Conservation (phyloP, 148 eudicot species). For the Polygonum maritimum region DNA sequence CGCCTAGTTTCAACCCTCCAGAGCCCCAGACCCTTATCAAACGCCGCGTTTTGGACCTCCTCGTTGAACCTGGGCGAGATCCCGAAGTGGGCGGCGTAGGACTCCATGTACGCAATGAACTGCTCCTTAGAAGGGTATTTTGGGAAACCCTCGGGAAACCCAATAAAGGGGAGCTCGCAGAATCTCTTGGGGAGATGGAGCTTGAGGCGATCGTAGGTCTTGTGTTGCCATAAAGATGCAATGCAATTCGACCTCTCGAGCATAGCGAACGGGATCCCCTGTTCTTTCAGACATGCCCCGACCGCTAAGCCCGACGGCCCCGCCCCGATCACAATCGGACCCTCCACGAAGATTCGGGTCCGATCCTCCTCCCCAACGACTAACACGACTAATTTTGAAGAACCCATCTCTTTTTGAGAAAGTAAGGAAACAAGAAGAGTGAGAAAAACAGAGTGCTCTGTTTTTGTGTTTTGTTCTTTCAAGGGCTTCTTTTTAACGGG, state of each 20-base stretch:
- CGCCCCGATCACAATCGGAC: conserved; percentile 83
- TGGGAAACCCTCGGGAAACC: conserved; percentile 56
- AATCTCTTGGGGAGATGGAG: conserved; percentile 82
- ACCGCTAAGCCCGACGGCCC: conserved; percentile 93
- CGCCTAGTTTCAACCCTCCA: conserved; percentile 56
- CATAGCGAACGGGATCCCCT: conserved; percentile 49
- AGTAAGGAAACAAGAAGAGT: not conserved
- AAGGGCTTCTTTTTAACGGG: conserved; percentile 8
- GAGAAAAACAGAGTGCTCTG: not conserved
- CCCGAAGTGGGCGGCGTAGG: conserved; percentile 52
- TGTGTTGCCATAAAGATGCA: conserved; percentile 85
- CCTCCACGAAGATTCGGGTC: conserved; percentile 21
- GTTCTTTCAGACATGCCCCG: conserved; percentile 57
- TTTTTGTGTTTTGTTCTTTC: not conserved
- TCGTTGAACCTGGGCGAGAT: conserved; percentile 54
- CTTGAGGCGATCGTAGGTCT: conserved; percentile 75
- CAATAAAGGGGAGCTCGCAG: conserved; percentile 68
- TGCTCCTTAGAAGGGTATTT: conserved; percentile 71
- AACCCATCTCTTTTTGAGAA: conserved; percentile 29
- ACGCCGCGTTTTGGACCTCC: conserved; percentile 39
- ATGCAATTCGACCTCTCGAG: conserved; percentile 78
- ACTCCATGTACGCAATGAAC: conserved; percentile 68
- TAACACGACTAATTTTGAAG: conserved; percentile 16
- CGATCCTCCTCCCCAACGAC: conserved; percentile 1
- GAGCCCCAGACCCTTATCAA: conserved; percentile 16